Base-by-base conservation (phyloP, 75 land plant species). In the Isoetes taiwanensis region DNA sequence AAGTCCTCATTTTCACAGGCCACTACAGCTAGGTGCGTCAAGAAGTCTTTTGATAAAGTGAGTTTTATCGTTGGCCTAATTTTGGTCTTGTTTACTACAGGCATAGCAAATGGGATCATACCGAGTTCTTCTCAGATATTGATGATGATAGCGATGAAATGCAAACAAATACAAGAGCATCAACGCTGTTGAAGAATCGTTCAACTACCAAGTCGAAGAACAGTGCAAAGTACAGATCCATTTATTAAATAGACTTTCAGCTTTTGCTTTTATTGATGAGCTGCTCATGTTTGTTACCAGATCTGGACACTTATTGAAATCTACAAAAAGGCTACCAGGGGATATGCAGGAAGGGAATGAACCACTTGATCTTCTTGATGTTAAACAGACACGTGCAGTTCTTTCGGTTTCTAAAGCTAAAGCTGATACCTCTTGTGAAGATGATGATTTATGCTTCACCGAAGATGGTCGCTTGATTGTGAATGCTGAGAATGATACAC, bases 71-170 rank as follows among this genome's bases (percentile, higher is more conserved):
- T 10, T 37, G 14, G 14, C 39, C 14, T 14, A 10, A 10, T 14
- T 37, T 10, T 37, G 39, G 12, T 37, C 14, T 14, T 37, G 21
- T 17, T 64, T 30, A 10, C 28, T 52, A 4, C 80, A 90, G 86
- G 82, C 68, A 58, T 24, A 88, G 99, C 61, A 82, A 70, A 67
- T 94, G 99, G 99, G 82, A 82, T 57, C 86, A 94, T 52, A 88
- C 99, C 12, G 67, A 77, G 58, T 73, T 94, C 52, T 94, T 94
- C 70, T 84, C 90, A 58, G 95, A 71, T 28, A 58, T 48, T 11
- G 69, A 71, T 4, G 64, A 57, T 0, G 71, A 69, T 29, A 58
- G 42, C 41, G 71, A 69, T 58, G 77, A 64, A 16, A 17, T 48
- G 60, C 31, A 37, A 10, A 57, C 34, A 4, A 63, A 57, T 35